Base-by-base conservation (phyloP, 1,139 yeast species). In the Debaryomycetaceae sp. region DNA sequence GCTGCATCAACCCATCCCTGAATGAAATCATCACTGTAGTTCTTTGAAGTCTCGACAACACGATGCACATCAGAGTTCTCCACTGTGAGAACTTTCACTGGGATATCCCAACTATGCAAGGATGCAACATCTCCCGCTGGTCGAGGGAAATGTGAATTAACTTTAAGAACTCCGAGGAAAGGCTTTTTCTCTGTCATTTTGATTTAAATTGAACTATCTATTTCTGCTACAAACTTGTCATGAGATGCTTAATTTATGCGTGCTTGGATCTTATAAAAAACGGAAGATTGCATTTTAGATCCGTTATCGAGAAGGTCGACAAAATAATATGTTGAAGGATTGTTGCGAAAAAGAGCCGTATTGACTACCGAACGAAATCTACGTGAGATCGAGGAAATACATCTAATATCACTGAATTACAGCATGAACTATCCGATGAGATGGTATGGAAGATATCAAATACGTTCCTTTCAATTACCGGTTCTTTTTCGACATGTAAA, bases 111-210 rank as follows among this genome's bases (percentile, higher is more conserved):
- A 1, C 60, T 54, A 8, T 51, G 48, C 31, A 43, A 44, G 43
- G 55, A 56, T 34, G 59, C 52, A 6, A 60, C 60, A 44, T 62
- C 66, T 4, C 66, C 65, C 6, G 62, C 59, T 2, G 65, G 63
- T 40, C 66, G 47, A 38, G 54, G 61, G 38, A 61, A 52, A 4
- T 34, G 24, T 1, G 51, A 38, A 23, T 46, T 45, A 3, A 52
- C 48, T 42, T 44, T 47, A 6, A 51, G 17, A 24, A 51, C 41
- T 8, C 55, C 55, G 33, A 51, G 45, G 34, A 51, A 51, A 5
- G 40, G 45, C 30, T 37, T 27, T 27, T 27, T 27, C 11, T 27
- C 31, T 27, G 31, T 27, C 31, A 27, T 27, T 27, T 7, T 7
- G 11, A 27, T 27, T 11, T 4, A 17, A 17, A 17, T 17, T 17